Evolutionary conservation across 2,329 filamentous ascomycete genomes (phyloP).

Genomic region (Thielaviopsis ethacetica): DNA sequence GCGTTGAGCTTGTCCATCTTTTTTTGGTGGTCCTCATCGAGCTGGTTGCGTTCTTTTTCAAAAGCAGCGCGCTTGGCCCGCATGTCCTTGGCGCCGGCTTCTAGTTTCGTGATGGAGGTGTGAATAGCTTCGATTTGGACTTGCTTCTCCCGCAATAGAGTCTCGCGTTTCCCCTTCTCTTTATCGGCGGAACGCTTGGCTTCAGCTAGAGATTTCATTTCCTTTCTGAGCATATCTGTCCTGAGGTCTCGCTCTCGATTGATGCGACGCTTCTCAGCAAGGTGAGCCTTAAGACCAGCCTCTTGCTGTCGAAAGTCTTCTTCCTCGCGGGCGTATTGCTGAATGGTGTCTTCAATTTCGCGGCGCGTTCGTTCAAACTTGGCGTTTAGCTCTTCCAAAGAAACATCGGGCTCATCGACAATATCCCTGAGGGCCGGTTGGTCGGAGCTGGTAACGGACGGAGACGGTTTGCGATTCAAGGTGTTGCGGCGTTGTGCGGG

Average conservation of each 20-base stretch:
- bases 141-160: conserved; percentile 49
- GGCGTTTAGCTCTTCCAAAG: conserved; percentile 63
- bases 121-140: conserved; percentile 51
- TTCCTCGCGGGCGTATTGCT: conserved; percentile 54
- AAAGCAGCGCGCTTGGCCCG: conserved; percentile 37
- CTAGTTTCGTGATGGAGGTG: conserved; percentile 54
- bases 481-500: conserved; percentile 31
- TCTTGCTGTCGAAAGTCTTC: conserved; percentile 51
- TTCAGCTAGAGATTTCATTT: conserved; percentile 64
- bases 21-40: conserved; percentile 34
- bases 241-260: conserved; percentile 84
- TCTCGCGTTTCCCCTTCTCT: conserved; percentile 63
- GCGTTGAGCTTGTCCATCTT: conserved; percentile 35
- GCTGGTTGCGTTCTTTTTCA: conserved; percentile 33
- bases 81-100: conserved; percentile 45
- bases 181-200: conserved; percentile 68
- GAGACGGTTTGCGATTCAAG: conserved; percentile 59
- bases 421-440: conserved; percentile 25
- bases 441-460: conserved; percentile 44
- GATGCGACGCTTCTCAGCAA: conserved; percentile 59
- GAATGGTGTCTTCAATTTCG: conserved; percentile 66
- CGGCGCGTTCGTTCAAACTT: conserved; percentile 64
- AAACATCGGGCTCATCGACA: conserved; percentile 41
- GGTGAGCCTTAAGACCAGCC: conserved; percentile 56
- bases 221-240: conserved; percentile 67